Base-by-base conservation (phyloP, 2,329 filamentous ascomycete genomes). In the Aureobasidium musti region DNA sequence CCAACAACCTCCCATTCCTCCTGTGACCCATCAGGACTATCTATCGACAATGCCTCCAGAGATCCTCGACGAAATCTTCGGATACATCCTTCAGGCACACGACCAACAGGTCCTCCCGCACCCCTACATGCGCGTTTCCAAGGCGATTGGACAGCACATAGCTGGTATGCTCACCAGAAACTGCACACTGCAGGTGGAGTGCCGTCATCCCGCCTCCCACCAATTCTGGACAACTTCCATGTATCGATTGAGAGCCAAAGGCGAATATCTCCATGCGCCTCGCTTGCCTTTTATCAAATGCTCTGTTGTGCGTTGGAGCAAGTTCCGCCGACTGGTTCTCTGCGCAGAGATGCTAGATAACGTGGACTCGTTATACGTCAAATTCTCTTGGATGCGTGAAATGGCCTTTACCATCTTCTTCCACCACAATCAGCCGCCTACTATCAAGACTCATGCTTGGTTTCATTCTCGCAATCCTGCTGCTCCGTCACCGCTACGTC, bases 261-360 rank as follows among this genome's bases (percentile, higher is more conserved):
- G 49, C 1, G 49, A 11, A 2, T 33, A 19, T 14, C 49, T 52
- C 4, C 49, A 23, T 14, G n/a, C 50, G 13, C 50, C 50, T 37
- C 13, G 14, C 8, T 11, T 13, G 2, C 50, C 50, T 5, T 13
- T 3, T n/a, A 54, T 37, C 50, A 54, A 54, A 21, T 8, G 33
- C 19, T 54, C 50, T 6, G 10, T 23, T n/a, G 50, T 37, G 50
- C 50, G 30, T 37, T 54, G 50, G 50, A 54, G 50, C 50, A 54
- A 37, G 5, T 54, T 54, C 50, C 50, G 50, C 50, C 7, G 28
- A 2, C 50, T 54, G 2, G 2, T 26, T 13, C 8, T 5, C 3
- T 21, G 19, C 17, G 30, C 19, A 6, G 50, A 54, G 33, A 35
- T 54, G 33, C n/a, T 54, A 4, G 14, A 4, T 4, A 5, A 4